Evolutionary conservation across 2,329 filamentous ascomycete genomes (phyloP), one percentile per base, ranked within the genome.

Genomic region (Amphichorda felina): DNA sequence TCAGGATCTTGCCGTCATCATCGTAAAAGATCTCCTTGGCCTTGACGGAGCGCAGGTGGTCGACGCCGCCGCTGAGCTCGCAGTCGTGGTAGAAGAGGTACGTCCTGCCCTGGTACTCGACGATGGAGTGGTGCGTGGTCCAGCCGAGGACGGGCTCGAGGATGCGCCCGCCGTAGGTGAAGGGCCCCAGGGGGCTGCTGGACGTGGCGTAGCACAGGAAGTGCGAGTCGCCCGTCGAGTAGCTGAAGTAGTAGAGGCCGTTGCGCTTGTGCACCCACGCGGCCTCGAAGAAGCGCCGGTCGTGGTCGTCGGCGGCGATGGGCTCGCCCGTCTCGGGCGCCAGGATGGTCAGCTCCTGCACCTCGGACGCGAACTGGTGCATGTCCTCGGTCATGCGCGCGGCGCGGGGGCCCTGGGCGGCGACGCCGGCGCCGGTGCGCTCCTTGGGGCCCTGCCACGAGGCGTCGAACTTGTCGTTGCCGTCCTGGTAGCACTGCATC

Each of bases 61-160:
- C 74, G 35, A 82, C 72, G 0, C 80, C 80, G 13, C 67, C 64
- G 36, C 76, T 82, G 38, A 85, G 53, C 50, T 75, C 72, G 40
- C 75, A 75, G 58, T 87, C 82, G 50, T 87, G 82, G 52, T 86
- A 76, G 53, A 87, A 87, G 38, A 88, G 53, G 56, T 74, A 87
- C 73, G 81, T 86, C 43, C 68, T 71, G 4, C 70, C 78, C 55
- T 73, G 53, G 49, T 82, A 84, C 62, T 86, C 79, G 8, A 79
- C 79, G 44, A 88, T 79, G 3, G 76, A 82, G 54, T 87, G 82
- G 57, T 87, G 82, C 37, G 82, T 88, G 30, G 82, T 87, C 82
- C 82, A 88, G 2, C 82, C 82, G 18, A 82, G 55, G 5, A 88
- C 82, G 0, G 82, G 82, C 62, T 86, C 80, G 33, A 88, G 54